Conservation (phyloP, 495 filamentous ascomycete genomes). For the Pyrenula aspistea region DNA sequence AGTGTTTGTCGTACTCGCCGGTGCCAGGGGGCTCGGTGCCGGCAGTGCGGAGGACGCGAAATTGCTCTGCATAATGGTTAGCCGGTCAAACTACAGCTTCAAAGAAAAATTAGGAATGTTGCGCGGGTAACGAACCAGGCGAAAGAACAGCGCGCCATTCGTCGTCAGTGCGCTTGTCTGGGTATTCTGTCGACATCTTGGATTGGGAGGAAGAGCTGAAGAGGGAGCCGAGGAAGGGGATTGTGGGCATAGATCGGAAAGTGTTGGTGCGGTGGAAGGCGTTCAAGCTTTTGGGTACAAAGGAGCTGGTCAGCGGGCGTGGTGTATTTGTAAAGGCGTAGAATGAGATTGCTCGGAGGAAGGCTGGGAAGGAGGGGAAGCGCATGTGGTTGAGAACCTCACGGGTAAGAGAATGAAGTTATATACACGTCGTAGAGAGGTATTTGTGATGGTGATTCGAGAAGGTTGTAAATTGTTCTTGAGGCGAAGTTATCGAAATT, state of each 20-base stretch:
- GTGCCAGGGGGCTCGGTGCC: conserved; percentile 74
- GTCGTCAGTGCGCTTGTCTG: conserved; percentile 63
- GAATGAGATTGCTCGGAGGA: conserved; percentile 44
- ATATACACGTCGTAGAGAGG: neutral
- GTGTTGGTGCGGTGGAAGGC: conserved; percentile 21
- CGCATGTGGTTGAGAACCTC: conserved; percentile 34
- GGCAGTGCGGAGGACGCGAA: conserved; percentile 79
- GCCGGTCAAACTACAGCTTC: too few species aligned
- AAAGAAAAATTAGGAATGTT: too few species aligned
- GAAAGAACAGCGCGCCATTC: conserved; percentile 83
- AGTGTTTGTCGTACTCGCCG: conserved; percentile 80
- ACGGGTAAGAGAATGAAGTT: neutral
- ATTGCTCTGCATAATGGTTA: conserved; percentile 62
- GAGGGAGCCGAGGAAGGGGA: conserved; percentile 70
- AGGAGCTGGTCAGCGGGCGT: conserved; percentile 11
- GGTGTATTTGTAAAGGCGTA: conserved; percentile 24
- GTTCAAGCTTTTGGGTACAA: conserved; percentile 17
- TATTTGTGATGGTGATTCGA: neutral
- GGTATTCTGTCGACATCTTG: conserved; percentile 55
- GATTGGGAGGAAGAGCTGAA: conserved; percentile 48
- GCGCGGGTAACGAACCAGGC: conserved; percentile 39
- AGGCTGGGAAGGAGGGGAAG: conserved; percentile 31
- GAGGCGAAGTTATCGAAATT: neutral
- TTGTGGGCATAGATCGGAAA: conserved; percentile 49
- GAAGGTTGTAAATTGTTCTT: neutral